phyloP scores from a whole-genome alignment of 2,329 filamentous ascomycete species.

The Hymenoscyphus occultus region DNA sequence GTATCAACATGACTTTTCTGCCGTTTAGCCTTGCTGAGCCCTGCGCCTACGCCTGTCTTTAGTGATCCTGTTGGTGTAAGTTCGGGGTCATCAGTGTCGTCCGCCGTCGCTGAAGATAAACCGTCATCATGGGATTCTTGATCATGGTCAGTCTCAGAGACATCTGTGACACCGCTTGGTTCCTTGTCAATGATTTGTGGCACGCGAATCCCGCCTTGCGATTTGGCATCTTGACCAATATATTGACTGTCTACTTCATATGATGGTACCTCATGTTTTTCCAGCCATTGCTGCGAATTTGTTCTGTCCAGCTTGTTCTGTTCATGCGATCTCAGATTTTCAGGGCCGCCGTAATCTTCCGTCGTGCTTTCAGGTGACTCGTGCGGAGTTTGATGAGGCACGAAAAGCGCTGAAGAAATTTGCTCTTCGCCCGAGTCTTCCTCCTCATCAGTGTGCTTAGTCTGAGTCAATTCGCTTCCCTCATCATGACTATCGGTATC shows the following conservation, averaged over 20 bases:
- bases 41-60: constrained; percentile 19
- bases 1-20: not conserved
- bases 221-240: constrained; percentile 20
- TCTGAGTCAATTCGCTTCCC: constrained; percentile 34
- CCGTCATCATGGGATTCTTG: constrained; percentile 28
- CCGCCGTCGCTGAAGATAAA: constrained; percentile 24
- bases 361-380: constrained; percentile 40
- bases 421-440: constrained; percentile 74
- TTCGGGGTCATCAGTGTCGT: constrained; percentile 33
- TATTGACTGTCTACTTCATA: constrained; percentile 38
- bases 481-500: constrained; percentile 39
- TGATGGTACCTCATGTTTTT: constrained; percentile 34
- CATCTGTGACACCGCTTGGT: not conserved
- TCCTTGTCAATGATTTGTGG: constrained; percentile 5
- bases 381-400: constrained; percentile 64
- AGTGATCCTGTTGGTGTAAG: constrained; percentile 34
- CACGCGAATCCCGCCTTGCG: constrained; percentile 13
- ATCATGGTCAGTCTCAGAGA: constrained; percentile 14
- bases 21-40: constrained; percentile 2
- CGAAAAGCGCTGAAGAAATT: constrained; percentile 81
- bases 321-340: constrained; percentile 16
- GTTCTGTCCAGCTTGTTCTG: constrained; percentile 28
- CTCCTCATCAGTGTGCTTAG: constrained; percentile 41
- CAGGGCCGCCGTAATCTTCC: constrained; percentile 15
- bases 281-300: constrained; percentile 35